phyloP scores from a whole-genome alignment of 2,329 filamentous ascomycete genomes.

The Whalleya microplaca region DNA sequence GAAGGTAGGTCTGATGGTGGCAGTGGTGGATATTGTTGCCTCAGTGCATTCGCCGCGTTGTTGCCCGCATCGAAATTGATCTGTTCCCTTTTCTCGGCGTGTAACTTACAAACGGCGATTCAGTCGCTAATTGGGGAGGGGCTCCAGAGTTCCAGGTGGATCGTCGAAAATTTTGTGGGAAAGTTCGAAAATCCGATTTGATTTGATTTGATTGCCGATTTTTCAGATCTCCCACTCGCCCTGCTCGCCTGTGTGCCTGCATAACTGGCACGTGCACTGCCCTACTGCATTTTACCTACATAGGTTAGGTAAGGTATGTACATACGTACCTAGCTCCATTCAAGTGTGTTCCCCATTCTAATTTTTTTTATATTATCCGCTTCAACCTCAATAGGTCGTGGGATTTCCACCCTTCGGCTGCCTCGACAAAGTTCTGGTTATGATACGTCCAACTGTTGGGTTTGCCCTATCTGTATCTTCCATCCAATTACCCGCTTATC shows the following conservation, averaged over 20 bases:
- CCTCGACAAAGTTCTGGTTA: neutral
- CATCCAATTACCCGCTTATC: neutral
- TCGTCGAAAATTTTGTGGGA: conserved; percentile 2
- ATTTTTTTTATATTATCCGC: neutral
- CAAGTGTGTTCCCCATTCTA: neutral
- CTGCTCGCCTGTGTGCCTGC: neutral
- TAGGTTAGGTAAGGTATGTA: too few relatives aligned
- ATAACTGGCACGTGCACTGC: neutral
- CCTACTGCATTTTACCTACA: neutral
- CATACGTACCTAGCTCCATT: neutral
- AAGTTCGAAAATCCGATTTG: conserved; percentile 2
- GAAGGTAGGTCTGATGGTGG: neutral
- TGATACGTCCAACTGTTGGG: neutral
- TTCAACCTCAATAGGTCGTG: neutral
- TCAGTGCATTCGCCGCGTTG: too few relatives aligned
- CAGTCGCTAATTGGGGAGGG: neutral
- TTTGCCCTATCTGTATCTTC: neutral
- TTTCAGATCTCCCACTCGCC: neutral
- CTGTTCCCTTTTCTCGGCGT: neutral
- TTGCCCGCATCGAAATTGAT: neutral
- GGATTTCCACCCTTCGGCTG: neutral
- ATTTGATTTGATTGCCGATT: conserved; percentile 4
- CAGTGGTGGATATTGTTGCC: too few relatives aligned
- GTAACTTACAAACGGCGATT: neutral
- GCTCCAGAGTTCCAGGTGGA: neutral